A percentile compares a stretch with the other conserved stretches of the same genome.
These are phyloP conservation scores for Cyathus striatus DNA, from an alignment of 768 basidiomycete genomes.

Conservation along the genomic window DNA sequence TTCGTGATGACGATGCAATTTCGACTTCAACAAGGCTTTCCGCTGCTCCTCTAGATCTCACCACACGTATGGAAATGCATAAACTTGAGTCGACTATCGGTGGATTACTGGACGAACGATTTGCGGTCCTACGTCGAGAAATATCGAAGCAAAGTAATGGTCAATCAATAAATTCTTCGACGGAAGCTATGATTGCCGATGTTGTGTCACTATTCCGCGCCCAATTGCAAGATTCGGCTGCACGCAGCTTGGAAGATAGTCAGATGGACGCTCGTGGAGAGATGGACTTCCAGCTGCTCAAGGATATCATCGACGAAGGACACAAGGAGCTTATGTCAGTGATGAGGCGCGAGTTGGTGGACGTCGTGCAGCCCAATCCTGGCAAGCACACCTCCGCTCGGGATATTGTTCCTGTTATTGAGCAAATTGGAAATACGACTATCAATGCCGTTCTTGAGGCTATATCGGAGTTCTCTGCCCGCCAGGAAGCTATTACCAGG, in stretches of 20 bases:
- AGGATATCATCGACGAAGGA: slow-evolving; percentile 61
- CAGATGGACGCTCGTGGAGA: slow-evolving; percentile 73
- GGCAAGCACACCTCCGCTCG: slow-evolving; percentile 13
- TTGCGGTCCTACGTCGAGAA: slow-evolving; percentile 44
- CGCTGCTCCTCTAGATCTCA: slow-evolving; percentile 39
- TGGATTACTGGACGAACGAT: slow-evolving; percentile 65
- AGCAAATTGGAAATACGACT: slow-evolving; percentile 53
- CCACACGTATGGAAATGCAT: slow-evolving; percentile 53
- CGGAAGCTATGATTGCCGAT: slow-evolving; percentile 60
- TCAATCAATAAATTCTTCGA: slow-evolving; percentile 24
- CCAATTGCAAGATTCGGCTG: slow-evolving; percentile 61
- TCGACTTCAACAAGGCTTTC: slow-evolving; percentile 41
- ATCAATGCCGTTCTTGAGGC: slow-evolving; percentile 56
- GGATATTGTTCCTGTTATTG: slow-evolving; percentile 42
- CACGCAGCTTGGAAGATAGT: slow-evolving; percentile 51
- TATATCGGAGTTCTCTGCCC: slow-evolving; percentile 50
- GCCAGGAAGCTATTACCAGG: slow-evolving; percentile 47
- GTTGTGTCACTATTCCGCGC: slow-evolving; percentile 63
- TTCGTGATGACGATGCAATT: slow-evolving; percentile 32
- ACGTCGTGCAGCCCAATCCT: slow-evolving; percentile 39
- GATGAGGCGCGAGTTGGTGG: slow-evolving; percentile 57
- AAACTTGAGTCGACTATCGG: slow-evolving; percentile 58
- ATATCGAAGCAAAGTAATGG: slow-evolving; percentile 19
- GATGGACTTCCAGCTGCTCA: slow-evolving; percentile 73
- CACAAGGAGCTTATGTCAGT: slow-evolving; percentile 54